Evolutionary conservation across 2,329 filamentous ascomycete species (phyloP), one percentile per base, ranked within the genome.

Genomic region (Sporothrix schenckii): DNA sequence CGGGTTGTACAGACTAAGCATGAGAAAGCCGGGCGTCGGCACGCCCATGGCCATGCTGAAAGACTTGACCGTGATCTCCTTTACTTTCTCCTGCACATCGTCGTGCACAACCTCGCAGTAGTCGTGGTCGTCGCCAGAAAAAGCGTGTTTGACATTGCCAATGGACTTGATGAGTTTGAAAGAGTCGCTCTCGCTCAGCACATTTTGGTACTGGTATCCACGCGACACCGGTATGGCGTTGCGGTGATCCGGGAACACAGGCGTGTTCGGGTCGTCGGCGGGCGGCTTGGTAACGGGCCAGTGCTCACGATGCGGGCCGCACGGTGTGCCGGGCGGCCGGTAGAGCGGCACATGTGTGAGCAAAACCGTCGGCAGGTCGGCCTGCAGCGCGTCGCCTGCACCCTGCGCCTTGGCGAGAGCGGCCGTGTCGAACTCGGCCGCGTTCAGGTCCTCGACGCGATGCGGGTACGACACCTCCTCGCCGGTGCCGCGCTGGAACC

Each of bases 31-130:
- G 0, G 95, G 95, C 6, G 87, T 89, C 0, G 92, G 87, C 0
- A 99, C 92, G 10, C 95, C 94, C 95, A 98, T 98, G 21, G 93
- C 93, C 93, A 94, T 97, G 76, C 90, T 96, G 74, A 96, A 88
- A 77, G 91, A 94, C 82, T 99, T 99, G 75, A 98, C 93, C 0
- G 95, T 99, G 74, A 97, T 96, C 79, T 99, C 95, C 65, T 83
- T 84, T 44, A 90, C 87, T 34, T 85, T 86, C 47, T 85, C 85
- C 73, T 89, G 89, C 71, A 89, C 88, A 21, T 87, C 85, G 2
- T 89, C 88, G 79, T 99, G 95, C 0, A 89, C 85, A 7, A 98
- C 82, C 76, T 97, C 94, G 81, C 95, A 99, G 81, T 98, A 97
- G 81, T 99, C 95, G 81, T 99, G 95, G 77, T 99, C 95, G 76